Conservation (phyloP, 1,284 basidiomycete species). For the Tilletia caries region DNA sequence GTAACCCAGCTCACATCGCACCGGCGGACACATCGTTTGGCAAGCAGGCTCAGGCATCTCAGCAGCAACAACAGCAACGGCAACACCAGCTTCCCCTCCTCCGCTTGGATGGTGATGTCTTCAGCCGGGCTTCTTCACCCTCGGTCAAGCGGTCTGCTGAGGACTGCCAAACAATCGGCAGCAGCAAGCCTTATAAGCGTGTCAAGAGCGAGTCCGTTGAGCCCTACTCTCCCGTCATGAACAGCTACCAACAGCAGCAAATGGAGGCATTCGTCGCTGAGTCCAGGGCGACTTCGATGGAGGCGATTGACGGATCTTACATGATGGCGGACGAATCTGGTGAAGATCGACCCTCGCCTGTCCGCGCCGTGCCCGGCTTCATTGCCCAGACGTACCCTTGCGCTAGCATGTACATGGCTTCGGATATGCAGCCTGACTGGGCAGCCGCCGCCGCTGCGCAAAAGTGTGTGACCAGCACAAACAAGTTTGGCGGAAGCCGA, state of each 20-base stretch:
- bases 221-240: neutral
- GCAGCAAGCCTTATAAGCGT: neutral
- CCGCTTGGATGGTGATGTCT: neutral
- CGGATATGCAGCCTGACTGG: slow-evolving; percentile 12
- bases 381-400: neutral
- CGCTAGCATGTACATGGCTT: neutral
- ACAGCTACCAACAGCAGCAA: too few relatives aligned
- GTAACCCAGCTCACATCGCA: slow-evolving; percentile 9
- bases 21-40: neutral
- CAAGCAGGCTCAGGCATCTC: neutral
- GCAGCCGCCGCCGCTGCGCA: slow-evolving; percentile 1
- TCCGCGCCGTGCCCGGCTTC: slow-evolving; percentile 6
- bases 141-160: neutral
- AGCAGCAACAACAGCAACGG: neutral
- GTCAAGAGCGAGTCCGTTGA: slow-evolving; percentile 5
- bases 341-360: slow-evolving; percentile 6
- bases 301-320: neutral
- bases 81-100: neutral
- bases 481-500: neutral
- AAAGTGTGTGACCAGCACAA: neutral
- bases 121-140: neutral
- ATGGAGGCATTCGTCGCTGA: neutral
- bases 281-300: neutral
- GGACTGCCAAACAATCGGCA: neutral
- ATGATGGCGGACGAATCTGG: neutral